Conservation (phyloP, 2,329 filamentous ascomycete species). For the Fusarium fracticaudum region DNA sequence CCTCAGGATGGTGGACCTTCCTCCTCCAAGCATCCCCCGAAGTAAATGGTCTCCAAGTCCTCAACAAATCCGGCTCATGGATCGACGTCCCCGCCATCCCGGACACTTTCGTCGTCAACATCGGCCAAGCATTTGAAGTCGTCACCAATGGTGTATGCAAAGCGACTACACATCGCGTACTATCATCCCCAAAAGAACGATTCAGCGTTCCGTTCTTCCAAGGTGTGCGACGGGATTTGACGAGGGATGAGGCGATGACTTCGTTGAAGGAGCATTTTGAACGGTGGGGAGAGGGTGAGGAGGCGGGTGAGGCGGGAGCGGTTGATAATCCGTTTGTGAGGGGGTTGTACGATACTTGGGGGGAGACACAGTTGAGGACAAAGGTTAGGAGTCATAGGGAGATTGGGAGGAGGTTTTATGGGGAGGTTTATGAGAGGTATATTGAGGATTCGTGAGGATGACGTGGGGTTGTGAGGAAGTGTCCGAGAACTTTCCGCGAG, state of each 20-base stretch:
- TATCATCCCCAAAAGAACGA: conserved; percentile 47
- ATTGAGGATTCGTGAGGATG: conserved; percentile 47
- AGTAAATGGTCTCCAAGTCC: conserved; percentile 60
- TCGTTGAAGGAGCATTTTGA: conserved; percentile 52
- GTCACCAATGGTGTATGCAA: conserved; percentile 63
- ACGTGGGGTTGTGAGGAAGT: conserved; percentile 7
- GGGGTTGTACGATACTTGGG: conserved; percentile 63
- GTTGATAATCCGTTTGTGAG: conserved; percentile 61
- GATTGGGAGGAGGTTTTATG: conserved; percentile 59
- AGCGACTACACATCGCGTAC: conserved; percentile 60
- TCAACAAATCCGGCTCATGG: conserved; percentile 60
- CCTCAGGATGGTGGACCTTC: conserved; percentile 72
- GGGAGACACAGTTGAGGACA: conserved; percentile 62
- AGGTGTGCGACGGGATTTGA: conserved; percentile 58
- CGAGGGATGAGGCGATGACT: conserved; percentile 54
- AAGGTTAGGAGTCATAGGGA: conserved; percentile 63
- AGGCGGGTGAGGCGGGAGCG: conserved; percentile 48
- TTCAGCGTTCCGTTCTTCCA: conserved; percentile 60
- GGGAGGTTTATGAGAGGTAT: conserved; percentile 59
- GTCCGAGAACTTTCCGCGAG: conserved; percentile 43
- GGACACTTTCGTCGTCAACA: conserved; percentile 65
- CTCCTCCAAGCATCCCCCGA: conserved; percentile 67
- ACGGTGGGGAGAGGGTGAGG: conserved; percentile 25
- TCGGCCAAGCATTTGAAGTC: conserved; percentile 67
- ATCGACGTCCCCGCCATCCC: conserved; percentile 58